phyloP scores from a whole-genome alignment of 2,329 filamentous ascomycete genomes.

The Colletotrichum siamense region DNA sequence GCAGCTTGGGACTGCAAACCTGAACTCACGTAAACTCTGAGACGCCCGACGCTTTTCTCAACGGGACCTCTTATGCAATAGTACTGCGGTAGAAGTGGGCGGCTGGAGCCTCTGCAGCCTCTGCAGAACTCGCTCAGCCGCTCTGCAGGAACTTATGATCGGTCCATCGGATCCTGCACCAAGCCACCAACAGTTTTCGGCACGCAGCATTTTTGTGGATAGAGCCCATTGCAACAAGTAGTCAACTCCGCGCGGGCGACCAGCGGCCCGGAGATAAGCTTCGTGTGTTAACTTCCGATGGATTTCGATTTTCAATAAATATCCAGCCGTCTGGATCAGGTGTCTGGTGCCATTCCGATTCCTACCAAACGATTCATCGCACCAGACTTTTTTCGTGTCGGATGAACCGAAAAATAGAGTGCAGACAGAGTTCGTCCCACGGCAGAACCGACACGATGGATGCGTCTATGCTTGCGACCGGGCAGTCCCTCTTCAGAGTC shows the following conservation, averaged over 20 bases:
- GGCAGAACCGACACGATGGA: neutral
- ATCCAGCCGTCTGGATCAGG: neutral
- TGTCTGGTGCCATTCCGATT: neutral
- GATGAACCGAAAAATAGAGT: neutral
- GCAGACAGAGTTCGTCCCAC: neutral
- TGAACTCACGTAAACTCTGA: neutral
- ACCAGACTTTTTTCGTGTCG: neutral
- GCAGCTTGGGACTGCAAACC: neutral
- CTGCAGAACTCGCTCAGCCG: neutral
- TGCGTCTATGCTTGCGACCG: neutral
- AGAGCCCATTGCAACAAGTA: neutral
- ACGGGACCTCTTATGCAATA: neutral
- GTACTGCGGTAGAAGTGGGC: neutral
- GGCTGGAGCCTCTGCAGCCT: neutral
- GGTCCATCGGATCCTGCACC: neutral
- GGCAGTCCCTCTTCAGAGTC: neutral
- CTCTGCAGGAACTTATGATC: neutral
- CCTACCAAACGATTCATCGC: neutral
- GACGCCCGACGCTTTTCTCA: neutral
- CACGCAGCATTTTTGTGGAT: neutral
- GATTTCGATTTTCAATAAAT: neutral
- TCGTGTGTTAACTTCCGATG: neutral
- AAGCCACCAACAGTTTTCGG: neutral
- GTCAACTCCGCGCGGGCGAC: neutral
- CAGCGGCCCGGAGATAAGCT: neutral